phyloP scores from a whole-genome alignment of 768 basidiomycete genomes.

The Boletellus ananiceps region DNA sequence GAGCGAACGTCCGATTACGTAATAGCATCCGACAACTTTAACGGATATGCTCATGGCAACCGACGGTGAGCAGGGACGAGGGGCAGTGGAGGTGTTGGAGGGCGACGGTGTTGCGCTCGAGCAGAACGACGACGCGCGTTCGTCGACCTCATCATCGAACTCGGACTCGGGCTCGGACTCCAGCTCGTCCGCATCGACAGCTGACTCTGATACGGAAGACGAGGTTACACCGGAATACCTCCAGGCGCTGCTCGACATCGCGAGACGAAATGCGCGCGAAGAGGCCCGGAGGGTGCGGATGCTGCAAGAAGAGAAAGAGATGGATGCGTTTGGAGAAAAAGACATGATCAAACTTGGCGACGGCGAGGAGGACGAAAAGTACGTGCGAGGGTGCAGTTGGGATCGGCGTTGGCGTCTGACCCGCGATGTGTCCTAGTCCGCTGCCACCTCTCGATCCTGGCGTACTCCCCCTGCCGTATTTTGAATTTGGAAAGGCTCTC shows the following conservation, averaged over 20 bases:
- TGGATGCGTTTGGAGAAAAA: conserved; percentile 41
- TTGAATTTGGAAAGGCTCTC: conserved; percentile 45
- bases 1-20: conserved; percentile 14
- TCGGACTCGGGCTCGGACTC: conserved; percentile 39
- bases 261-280: conserved; percentile 47
- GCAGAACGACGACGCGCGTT: conserved; percentile 1
- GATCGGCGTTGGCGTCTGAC: background rate
- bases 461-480: conserved; percentile 58
- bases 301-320: conserved; percentile 22
- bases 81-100: background rate
- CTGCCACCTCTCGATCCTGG: conserved; percentile 67
- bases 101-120: conserved; percentile 1
- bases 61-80: conserved; percentile 7
- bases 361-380: conserved; percentile 28
- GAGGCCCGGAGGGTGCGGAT: conserved; percentile 21
- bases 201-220: conserved; percentile 35
- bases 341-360: conserved; percentile 48
- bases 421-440: conserved; percentile 34
- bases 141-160: conserved; percentile 4
- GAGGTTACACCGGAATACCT: conserved; percentile 58
- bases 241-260: conserved; percentile 58
- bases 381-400: conserved; percentile 26
- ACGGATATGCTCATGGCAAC: conserved; percentile 3
- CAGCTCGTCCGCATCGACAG: conserved; percentile 28
- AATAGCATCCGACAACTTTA: background rate